Evolutionary conservation across 108 stramenopile species (phyloP), one percentile per base, ranked within the genome.

Genomic region (Fragilaria radians): DNA sequence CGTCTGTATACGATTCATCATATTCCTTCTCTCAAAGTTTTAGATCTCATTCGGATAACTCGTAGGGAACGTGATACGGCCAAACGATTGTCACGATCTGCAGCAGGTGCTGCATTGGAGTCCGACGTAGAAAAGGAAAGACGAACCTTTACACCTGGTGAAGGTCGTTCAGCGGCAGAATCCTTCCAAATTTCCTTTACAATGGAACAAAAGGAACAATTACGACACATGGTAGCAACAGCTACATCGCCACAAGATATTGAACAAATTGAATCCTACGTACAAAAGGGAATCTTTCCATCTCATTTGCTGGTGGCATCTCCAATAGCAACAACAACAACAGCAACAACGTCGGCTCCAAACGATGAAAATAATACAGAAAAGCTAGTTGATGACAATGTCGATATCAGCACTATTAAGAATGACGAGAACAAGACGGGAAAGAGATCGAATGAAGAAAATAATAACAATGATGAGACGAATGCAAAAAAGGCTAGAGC

Each of bases 61-160:
- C 70, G 82, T 53, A 56, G 77, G 18, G 91, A 92, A 65, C 71
- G 87, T 33, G 82, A 92, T 28, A 81, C 75, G 28, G 87, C 91
- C 0, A 57, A 74, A 33, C 80, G 86, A 60, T 69, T 88, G 32
- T 85, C 91, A 0, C 73, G 63, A 2, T 84, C 82, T 56, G 84
- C 91, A 18, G 87, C 87, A 5, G 91, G 91, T 32, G 91, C 91
- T 19, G 87, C 91, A 32, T 61, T 92, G 59, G 87, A 89, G 54
- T 72, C 73, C n/a, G 87, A 88, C 55, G 74, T 84, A 5, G 73
- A 83, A 68, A 48, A 59, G 32, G 86, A 88, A 70, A 59, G 72
- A 28, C 80, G 83, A 51, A 92, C 91, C 11, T 92, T 92, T 71
- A 80, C 77, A 57, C 91, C 91, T 0, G 91, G 91, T 0, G 83